Evolutionary conservation across 2,329 filamentous ascomycete genomes (phyloP).

Genomic region (Trichoderma lentiforme): DNA sequence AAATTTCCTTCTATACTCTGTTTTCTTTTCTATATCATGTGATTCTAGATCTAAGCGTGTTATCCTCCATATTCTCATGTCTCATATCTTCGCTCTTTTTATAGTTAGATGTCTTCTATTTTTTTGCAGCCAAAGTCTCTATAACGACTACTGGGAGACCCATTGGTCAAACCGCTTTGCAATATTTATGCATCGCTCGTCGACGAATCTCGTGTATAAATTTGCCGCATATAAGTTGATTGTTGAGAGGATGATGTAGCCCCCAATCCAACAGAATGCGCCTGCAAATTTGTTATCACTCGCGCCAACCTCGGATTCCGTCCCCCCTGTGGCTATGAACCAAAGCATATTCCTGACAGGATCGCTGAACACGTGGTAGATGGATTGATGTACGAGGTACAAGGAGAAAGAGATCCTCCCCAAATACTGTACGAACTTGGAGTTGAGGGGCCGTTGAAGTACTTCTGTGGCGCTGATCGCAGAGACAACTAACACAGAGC

Average conservation of each 20-base stretch:
- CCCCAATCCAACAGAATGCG: conserved; percentile 5
- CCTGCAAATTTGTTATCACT: not conserved
- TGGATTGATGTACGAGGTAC: conserved; percentile 6
- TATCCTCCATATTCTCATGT: no score
- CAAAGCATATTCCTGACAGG: not conserved
- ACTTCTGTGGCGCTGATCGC: not conserved
- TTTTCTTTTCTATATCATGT: not conserved
- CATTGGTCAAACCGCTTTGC: conserved; percentile 6
- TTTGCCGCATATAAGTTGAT: conserved; percentile 9
- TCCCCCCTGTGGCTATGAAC: conserved; percentile 2
- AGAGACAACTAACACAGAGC: conserved; percentile 8
- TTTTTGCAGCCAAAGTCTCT: no score
- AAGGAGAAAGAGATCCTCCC: conserved; percentile 12
- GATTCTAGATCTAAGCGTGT: no score
- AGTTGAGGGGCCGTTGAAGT: conserved; percentile 5
- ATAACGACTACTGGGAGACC: not conserved
- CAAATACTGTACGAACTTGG: conserved; percentile 1
- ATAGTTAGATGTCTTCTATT: no score
- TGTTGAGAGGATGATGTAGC: conserved; percentile 2
- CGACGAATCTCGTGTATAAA: conserved; percentile 1
- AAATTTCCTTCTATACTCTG: not conserved
- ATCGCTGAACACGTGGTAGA: conserved; percentile 8
- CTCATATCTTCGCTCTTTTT: no score
- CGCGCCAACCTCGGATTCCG: not conserved
- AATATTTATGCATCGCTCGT: conserved; percentile 12